Evolutionary conservation across 768 basidiomycete genomes (phyloP).

Genomic region (Suillus subluteus): DNA sequence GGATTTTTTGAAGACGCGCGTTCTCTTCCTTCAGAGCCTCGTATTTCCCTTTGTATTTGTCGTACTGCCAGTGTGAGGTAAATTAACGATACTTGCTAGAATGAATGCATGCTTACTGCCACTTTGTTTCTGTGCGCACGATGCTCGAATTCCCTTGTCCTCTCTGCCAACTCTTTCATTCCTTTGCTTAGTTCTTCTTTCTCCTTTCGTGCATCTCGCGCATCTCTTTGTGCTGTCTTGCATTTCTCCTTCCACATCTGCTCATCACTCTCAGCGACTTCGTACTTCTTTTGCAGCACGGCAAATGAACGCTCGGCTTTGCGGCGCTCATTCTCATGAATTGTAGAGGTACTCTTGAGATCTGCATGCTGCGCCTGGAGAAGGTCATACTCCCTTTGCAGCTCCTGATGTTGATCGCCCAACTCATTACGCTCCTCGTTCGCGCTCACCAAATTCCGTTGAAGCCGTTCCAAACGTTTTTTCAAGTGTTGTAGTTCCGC

Average conservation of each 20-base stretch:
- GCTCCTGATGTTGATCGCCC: slow-evolving; percentile 13
- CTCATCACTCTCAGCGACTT: not conserved
- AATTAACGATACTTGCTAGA: not conserved
- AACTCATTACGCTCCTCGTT: not conserved
- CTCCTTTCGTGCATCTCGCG: not conserved
- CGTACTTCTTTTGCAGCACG: not conserved
- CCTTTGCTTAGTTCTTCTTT: not conserved
- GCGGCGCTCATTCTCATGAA: not conserved
- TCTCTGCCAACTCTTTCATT: slow-evolving; percentile 15
- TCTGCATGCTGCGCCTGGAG: slow-evolving; percentile 18
- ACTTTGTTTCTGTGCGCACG: slow-evolving; percentile 24
- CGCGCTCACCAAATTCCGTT: not conserved
- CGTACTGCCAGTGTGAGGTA: slow-evolving; percentile 15
- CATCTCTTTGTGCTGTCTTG: not conserved
- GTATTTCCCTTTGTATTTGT: slow-evolving; percentile 30
- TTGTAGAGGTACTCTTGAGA: not conserved
- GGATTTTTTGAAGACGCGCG: slow-evolving; percentile 10
- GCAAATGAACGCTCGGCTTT: not conserved
- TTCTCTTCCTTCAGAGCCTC: slow-evolving; percentile 24
- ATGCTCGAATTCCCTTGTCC: slow-evolving; percentile 27
- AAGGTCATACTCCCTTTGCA: slow-evolving; percentile 20
- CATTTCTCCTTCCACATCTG: slow-evolving; percentile 1
- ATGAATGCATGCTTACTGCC: slow-evolving; percentile 21
- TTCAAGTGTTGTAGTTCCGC: slow-evolving; percentile 8
- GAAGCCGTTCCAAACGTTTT: not conserved